Conservation (phyloP, 805 yeast species). For the Candida endomychidarum region DNA sequence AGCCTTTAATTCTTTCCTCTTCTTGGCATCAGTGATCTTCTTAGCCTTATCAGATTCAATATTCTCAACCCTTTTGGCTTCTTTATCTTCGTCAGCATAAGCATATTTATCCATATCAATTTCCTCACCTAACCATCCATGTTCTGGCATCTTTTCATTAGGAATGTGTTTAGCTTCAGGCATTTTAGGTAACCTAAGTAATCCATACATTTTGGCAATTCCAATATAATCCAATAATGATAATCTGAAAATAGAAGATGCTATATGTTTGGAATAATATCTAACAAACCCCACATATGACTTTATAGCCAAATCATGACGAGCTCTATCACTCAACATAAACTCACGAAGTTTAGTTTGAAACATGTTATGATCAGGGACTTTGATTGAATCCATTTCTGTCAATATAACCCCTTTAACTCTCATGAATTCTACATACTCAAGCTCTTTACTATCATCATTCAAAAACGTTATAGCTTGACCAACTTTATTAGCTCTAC, state of each 20-base stretch:
- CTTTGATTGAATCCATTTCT: conserved; percentile 30
- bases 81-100: conserved; percentile 66
- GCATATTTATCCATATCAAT: conserved; percentile 68
- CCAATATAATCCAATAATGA: conserved; percentile 69
- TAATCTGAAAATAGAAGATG: conserved; percentile 82
- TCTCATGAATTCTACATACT: conserved; percentile 74
- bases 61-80: conserved; percentile 58
- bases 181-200: conserved; percentile 87
- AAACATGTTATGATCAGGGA: conserved; percentile 26
- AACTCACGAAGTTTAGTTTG: conserved; percentile 41
- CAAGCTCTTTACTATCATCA: conserved; percentile 66
- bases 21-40: conserved; percentile 40
- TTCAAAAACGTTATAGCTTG: conserved; percentile 68
- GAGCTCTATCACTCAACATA: conserved; percentile 69
- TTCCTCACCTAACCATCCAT: conserved; percentile 70
- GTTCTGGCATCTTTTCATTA: conserved; percentile 53
- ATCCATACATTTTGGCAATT: conserved; percentile 73
- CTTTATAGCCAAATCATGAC: conserved; percentile 78
- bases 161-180: conserved; percentile 70
- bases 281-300: conserved; percentile 82
- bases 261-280: conserved; percentile 84
- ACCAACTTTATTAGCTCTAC: conserved; percentile 85
- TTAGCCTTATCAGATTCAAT: conserved; percentile 45
- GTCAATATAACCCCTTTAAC: conserved; percentile 61
- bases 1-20: conserved; percentile 43